Evolutionary conservation across 352 stramenopile species (phyloP).

Genomic region (Phytophthora pini): DNA sequence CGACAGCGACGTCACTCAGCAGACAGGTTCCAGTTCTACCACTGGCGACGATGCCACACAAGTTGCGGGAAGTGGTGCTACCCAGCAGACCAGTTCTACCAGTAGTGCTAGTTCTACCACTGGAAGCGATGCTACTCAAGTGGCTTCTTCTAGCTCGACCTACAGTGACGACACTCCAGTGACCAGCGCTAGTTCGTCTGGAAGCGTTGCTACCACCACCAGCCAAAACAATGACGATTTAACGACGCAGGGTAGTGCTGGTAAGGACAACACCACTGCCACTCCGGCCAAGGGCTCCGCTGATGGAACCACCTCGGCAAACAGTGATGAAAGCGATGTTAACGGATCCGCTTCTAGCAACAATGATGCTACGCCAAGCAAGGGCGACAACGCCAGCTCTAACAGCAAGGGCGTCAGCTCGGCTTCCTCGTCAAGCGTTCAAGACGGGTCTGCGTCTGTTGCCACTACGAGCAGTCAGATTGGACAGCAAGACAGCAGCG

Average conservation of each 20-base stretch:
- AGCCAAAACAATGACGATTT: conserved; percentile 13
- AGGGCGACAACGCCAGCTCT: conserved; percentile 2
- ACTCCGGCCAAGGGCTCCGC: background rate
- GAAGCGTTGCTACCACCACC: conserved; percentile 9
- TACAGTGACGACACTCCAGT: conserved; percentile 6
- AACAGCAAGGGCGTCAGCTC: conserved; percentile 17
- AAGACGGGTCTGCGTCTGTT: conserved; percentile 8
- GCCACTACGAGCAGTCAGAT: conserved; percentile 9
- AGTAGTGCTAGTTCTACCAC: conserved; percentile 1
- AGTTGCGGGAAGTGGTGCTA: conserved; percentile 5
- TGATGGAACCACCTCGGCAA: conserved; percentile 3
- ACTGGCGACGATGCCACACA: conserved; percentile 1
- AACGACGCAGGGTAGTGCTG: conserved; percentile 2
- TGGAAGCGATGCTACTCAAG: conserved; percentile 12
- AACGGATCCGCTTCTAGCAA: background rate
- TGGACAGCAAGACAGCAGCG: conserved; percentile 14
- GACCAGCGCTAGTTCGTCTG: conserved; percentile 11
- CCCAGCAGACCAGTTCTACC: conserved; percentile 5
- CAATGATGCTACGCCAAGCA: background rate
- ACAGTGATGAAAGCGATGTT: conserved; percentile 5
- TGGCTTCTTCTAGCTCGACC: conserved; percentile 8
- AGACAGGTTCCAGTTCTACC: conserved; percentile 2
- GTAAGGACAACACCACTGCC: background rate
- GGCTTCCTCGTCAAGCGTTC: conserved; percentile 11
- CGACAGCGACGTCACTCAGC: conserved; percentile 7